phyloP scores from a whole-genome alignment of 2,329 filamentous ascomycete genomes.

The Diaporthe ilicicola region DNA sequence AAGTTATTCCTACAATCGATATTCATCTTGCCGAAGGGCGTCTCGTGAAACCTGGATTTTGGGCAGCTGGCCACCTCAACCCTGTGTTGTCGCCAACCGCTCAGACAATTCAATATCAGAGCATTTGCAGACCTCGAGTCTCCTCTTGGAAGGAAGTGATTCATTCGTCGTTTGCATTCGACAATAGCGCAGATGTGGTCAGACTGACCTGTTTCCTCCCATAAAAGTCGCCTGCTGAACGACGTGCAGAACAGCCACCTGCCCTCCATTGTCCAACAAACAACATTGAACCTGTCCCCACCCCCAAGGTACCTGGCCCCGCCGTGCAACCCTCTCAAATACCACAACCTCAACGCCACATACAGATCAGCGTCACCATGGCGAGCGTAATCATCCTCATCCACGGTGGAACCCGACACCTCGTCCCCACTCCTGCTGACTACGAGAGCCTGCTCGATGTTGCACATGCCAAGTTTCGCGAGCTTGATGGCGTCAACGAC shows the following conservation, averaged over 20 bases:
- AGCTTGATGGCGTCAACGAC: rapidly evolving
- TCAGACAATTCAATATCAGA: background rate
- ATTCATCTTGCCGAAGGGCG: too few relatives aligned
- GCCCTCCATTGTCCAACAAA: background rate
- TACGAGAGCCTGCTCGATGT: background rate
- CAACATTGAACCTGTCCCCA: too few relatives aligned
- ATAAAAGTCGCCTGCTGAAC: background rate
- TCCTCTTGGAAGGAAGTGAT: too few relatives aligned
- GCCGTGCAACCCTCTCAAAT: background rate
- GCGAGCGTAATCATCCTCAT: background rate
- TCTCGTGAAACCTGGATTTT: too few relatives aligned
- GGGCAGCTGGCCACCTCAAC: background rate
- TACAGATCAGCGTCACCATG: background rate
- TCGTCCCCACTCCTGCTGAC: background rate
- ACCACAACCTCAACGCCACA: background rate
- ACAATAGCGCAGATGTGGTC: background rate
- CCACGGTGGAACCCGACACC: background rate
- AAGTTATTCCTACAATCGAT: background rate
- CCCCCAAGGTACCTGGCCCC: too few relatives aligned
- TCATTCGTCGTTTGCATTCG: background rate
- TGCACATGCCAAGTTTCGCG: background rate
- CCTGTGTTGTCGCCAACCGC: background rate
- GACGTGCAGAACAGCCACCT: background rate
- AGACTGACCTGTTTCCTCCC: background rate
- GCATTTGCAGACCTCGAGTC: background rate